Base-by-base conservation (phyloP, 352 stramenopile species). In the Pythium brassicae region DNA sequence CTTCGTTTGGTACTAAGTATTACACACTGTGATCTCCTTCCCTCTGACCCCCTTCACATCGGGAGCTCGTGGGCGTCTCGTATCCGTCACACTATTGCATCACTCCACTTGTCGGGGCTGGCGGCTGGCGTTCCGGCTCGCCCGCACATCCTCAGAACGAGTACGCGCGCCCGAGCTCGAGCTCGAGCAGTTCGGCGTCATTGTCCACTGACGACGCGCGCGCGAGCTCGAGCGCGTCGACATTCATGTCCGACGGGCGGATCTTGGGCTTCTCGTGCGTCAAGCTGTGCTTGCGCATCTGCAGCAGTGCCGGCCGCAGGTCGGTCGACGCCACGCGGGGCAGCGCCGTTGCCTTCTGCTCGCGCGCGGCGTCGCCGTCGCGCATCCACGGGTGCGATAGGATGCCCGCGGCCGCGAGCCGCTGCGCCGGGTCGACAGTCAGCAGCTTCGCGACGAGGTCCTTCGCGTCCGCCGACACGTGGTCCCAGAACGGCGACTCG, bases 361-460 rank as follows among this genome's bases (percentile, higher is more conserved):
- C 72, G 26, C 68, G 8, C 14, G 17, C 11, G 5, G n/a, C 43
- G n/a, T 29, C 20, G 43, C 25, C 43, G n/a, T 27, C 43, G 23
- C 27, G 76, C 78, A 96, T 95, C 87, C 88, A 96, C 25, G 78
- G 68, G 53, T 97, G 86, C 8, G 66, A 51, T 3, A 96, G 61
- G 42, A 95, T 76, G 4, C 76, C 71, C 8, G 78, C 70, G 0
- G 81, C 86, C 46, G 80, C 84, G 10, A 94, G 66, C 12, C 89
- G 73, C 51, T 86, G 61, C 5, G 61, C 70, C 1, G 92, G 89
- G 70, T 98, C 83, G 26, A 98, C 92, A 22, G 83, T 89, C 49
- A 99, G 66, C 54, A 99, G 65, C 44, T 83, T 83, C 23, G 63
- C 69, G n/a, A 99, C 96, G 56, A 99, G 95, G 47, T 98, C 86